phyloP scores from a whole-genome alignment of 225 moss, liverwort and hornwort species.

The Bryoerythrophyllum caledonicum region DNA sequence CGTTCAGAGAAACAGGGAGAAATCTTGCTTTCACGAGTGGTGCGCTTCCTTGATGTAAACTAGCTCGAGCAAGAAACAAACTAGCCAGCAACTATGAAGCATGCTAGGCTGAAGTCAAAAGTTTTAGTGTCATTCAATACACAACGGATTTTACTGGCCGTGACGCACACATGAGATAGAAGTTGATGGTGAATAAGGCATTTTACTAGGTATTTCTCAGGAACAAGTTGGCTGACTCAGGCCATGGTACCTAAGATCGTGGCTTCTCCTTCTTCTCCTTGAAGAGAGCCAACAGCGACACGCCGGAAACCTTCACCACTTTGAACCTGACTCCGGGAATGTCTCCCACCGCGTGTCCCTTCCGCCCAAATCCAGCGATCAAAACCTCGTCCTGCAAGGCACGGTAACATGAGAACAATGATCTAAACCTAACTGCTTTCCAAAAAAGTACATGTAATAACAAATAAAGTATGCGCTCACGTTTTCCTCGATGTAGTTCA shows the following conservation, averaged over 20 bases:
- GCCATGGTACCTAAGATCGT: constrained; percentile 39
- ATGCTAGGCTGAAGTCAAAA: neutral
- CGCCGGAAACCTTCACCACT: constrained; percentile 69
- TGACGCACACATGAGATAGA: neutral
- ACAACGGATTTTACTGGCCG: neutral
- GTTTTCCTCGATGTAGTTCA: constrained; percentile 71
- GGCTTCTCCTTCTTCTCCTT: constrained; percentile 72
- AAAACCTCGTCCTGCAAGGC: constrained; percentile 49
- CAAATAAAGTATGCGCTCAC: constrained; percentile 28
- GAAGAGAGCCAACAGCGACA: constrained; percentile 60
- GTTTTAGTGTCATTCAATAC: neutral
- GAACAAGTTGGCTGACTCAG: neutral
- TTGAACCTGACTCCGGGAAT: constrained; percentile 68
- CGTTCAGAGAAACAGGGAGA: neutral
- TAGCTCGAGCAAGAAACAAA: neutral
- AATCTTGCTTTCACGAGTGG: neutral
- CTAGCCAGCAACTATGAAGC: neutral
- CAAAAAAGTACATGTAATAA: neutral
- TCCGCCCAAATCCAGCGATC: constrained; percentile 55
- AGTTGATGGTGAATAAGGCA: neutral
- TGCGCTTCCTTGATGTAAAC: neutral
- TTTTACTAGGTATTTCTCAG: constrained; percentile 19
- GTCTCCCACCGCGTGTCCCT: constrained; percentile 61
- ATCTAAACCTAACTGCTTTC: neutral
- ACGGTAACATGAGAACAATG: neutral